These are phyloP conservation scores for Pseudovirgaria hyperparasitica DNA, from an alignment of 2,329 filamentous ascomycete genomes.

Conservation along the genomic window DNA sequence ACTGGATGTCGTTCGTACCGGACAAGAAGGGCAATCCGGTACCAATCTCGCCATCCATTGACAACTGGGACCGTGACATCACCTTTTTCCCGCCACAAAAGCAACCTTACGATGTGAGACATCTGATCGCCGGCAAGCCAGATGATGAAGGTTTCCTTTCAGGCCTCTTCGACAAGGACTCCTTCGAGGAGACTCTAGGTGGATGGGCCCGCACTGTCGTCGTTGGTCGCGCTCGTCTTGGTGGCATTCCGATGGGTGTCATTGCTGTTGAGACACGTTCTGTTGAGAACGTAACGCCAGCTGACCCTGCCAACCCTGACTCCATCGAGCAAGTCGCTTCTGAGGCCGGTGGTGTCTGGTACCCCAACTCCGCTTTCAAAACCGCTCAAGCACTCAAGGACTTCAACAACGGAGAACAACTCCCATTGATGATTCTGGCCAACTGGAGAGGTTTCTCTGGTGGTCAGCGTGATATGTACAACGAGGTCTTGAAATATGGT, in stretches of 20 bases:
- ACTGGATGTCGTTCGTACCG: constrained; percentile 95
- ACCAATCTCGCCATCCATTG: constrained; percentile 75
- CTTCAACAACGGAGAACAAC: constrained; percentile 97
- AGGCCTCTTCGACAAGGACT: constrained; percentile 92
- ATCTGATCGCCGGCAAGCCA: constrained; percentile 81
- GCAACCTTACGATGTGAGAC: constrained; percentile 83
- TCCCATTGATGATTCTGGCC: constrained; percentile 96
- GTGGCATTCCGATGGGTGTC: constrained; percentile 95
- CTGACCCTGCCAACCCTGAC: constrained; percentile 94
- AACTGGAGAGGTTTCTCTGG: constrained; percentile 99
- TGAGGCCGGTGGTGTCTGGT: constrained; percentile 98
- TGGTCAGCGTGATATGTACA: constrained; percentile 99
- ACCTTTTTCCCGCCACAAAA: constrained; percentile 68
- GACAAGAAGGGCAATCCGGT: constrained; percentile 89
- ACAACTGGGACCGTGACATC: constrained; percentile 88
- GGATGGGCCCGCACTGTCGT: constrained; percentile 97
- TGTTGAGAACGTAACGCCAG: constrained; percentile 92
- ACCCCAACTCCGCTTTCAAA: constrained; percentile 99
- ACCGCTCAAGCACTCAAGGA: constrained; percentile 97
- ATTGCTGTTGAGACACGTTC: constrained; percentile 93
- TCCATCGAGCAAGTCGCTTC: constrained; percentile 91
- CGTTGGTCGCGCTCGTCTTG: constrained; percentile 87
- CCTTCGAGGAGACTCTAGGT: constrained; percentile 90
- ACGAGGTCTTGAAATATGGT: constrained; percentile 98
- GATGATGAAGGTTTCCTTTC: constrained; percentile 75